Base-by-base conservation (phyloP, 2,329 filamentous ascomycete genomes). In the Pseudopithomyces maydicus region DNA sequence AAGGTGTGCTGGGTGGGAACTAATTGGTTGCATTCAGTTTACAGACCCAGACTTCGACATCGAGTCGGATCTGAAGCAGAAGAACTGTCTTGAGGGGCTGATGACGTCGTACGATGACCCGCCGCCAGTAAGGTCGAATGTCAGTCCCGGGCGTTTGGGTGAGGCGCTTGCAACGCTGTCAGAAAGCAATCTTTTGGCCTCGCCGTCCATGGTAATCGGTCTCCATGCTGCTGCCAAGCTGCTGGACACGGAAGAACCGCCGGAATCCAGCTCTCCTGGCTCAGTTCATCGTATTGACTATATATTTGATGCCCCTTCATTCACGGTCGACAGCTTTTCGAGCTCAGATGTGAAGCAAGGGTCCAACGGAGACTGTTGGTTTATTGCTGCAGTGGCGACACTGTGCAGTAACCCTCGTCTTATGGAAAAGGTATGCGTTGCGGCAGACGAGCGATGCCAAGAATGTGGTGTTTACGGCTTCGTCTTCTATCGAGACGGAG, bases 381-480 rank as follows among this genome's bases (percentile, higher is more conserved):
- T 95, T 56, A 86, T 96, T 77, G 88, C 91, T 10, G 90, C 90
- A 1, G 76, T 96, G 26, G 91, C 89, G 62, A 91, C 90, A 0
- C 81, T 95, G 43, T 88, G 86, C 64, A 91, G 90, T 71, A 89
- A 90, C 73, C 77, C 83, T 15, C 84, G 84, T 0, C 75, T 94
- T 46, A 90, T 95, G 50, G 84, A 92, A 70, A 85, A 80, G 52
- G 80, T 92, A 5, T 95, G 90, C 62, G 90, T 95, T 33, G 88
- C 85, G 3, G 83, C 85, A 20, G 85, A 95, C 63, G 85, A 90
- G 69, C 81, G 85, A 23, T 86, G 92, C 63, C 85, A 90, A 69
- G 81, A 85, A 22, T 86, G 92, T 2, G 91, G 91, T 4, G 90
- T 94, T 0, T 95, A 95, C 62, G 91, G 91, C 0, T 96, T 95